Base-by-base conservation (phyloP, 352 stramenopile genomes). In the Pythium phragmitis region DNA sequence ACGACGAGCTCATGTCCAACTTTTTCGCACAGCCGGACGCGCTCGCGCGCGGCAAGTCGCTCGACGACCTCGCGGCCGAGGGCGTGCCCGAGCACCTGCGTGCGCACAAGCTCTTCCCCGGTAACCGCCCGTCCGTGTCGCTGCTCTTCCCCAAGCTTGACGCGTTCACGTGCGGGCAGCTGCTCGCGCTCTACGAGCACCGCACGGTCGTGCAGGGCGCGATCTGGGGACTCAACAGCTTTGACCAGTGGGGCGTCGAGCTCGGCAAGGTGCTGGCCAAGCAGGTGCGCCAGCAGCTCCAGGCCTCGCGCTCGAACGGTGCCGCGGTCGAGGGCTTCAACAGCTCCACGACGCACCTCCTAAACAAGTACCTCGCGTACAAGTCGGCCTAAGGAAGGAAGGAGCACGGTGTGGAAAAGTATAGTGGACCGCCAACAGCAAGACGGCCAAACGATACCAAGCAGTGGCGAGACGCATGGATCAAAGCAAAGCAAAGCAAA, bases 1-100 rank as follows among this genome's bases (percentile, higher is more conserved):
- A 99, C 82, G 97, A 99, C 77, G 97, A 99, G 80, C 89, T 99
- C 65, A 99, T 99, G 97, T 96, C 85, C 57, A 99, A 99, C 83
- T 99, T 99, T 75, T 99, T 99, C 73, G 97, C 97, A 37, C 97
- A 99, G 75, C 96, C 97, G 0, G 98, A 99, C 76, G 97, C 97
- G 7, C 79, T 99, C 8, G 98, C 97, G 7, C 90, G 89, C 57
- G 97, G 97, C 69, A 99, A 99, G 82, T 98, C 89, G 33, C 65
- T 98, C 9, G 86, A 90, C 34, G 96, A 99, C 73, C 74, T 99
- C 21, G 84, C 89, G 56, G 82, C 82, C 28, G 96, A 99, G 75
- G 91, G 87, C 37, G 95, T 99, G 51, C 83, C 95, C 1, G 91
- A 97, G 70, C 74, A 95, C 51, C 73, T 99, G 34, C 80, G 85